Conservation (phyloP, 371 early-diverging fungal genomes). For the Zopfochytrium polystomum region DNA sequence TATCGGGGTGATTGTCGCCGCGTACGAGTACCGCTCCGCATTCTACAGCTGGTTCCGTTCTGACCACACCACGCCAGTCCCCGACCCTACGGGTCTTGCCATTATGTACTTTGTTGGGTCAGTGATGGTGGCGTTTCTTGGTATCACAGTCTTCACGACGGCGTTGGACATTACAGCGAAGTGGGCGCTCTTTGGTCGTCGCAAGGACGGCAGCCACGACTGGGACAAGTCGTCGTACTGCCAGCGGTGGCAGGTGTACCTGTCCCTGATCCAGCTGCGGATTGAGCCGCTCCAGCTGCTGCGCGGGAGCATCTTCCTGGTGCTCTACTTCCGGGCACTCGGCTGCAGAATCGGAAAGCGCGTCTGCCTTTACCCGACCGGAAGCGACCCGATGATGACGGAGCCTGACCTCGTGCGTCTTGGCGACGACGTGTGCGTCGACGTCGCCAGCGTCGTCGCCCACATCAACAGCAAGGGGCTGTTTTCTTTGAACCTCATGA, state of each 20-base stretch:
- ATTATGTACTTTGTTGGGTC: neutral
- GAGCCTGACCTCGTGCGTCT: no score
- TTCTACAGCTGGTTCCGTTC: no score
- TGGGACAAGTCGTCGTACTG: no score
- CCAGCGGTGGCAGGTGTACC: no score
- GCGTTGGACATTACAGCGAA: constrained; percentile 21
- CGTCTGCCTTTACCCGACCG: no score
- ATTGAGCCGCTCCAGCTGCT: constrained; percentile 21
- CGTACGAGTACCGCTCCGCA: no score
- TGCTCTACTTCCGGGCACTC: no score
- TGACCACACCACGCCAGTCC: neutral
- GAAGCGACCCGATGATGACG: no score
- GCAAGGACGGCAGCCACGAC: constrained; percentile 26
- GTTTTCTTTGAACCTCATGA: constrained; percentile 30
- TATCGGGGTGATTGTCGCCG: constrained; percentile 3
- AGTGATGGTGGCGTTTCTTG: constrained; percentile 2
- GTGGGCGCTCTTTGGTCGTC: constrained; percentile 27
- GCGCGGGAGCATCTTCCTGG: constrained; percentile 28
- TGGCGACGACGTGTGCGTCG: no score
- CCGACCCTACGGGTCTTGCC: neutral
- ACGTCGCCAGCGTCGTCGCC: no score
- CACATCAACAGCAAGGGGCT: constrained; percentile 30
- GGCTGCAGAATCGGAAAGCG: no score
- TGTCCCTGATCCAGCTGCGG: constrained; percentile 19
- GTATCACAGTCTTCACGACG: constrained; percentile 10